Conservation (phyloP, 441 rosid genomes). For the Erodium chrysanthum region DNA sequence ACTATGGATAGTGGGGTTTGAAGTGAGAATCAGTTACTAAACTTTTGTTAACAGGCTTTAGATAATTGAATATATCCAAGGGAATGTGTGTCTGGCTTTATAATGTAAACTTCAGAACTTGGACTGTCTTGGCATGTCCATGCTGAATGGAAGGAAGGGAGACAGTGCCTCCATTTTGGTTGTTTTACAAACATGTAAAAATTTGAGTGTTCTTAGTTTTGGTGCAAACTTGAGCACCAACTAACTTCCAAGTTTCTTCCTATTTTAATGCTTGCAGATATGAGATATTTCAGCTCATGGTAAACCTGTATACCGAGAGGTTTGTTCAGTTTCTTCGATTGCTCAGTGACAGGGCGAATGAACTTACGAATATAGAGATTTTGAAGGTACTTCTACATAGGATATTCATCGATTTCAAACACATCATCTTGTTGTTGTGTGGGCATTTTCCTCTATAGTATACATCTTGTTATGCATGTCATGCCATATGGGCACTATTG, state of each 20-base stretch:
- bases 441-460: conserved; percentile 4
- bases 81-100: background rate
- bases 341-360: conserved; percentile 86
- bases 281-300: conserved; percentile 98
- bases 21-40: background rate
- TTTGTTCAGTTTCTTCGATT: conserved; percentile 95
- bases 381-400: conserved; percentile 51
- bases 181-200: background rate
- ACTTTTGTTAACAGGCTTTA: background rate
- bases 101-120: background rate
- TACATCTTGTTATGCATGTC: background rate
- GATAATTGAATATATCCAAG: background rate
- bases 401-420: conserved; percentile 9
- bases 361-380: conserved; percentile 89
- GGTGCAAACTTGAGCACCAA: background rate
- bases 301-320: conserved; percentile 94
- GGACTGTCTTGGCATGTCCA: background rate
- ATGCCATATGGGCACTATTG: background rate
- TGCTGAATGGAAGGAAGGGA: background rate
- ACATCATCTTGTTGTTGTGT: conserved; percentile 9
- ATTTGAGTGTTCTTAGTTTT: background rate
- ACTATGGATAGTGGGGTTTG: background rate
- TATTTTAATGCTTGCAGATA: conserved; percentile 49
- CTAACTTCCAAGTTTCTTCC: background rate
- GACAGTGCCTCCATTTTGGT: background rate